These are phyloP conservation scores for Hirschfeldia incana DNA, from an alignment of 345 rosid species.

Conservation along the genomic window DNA sequence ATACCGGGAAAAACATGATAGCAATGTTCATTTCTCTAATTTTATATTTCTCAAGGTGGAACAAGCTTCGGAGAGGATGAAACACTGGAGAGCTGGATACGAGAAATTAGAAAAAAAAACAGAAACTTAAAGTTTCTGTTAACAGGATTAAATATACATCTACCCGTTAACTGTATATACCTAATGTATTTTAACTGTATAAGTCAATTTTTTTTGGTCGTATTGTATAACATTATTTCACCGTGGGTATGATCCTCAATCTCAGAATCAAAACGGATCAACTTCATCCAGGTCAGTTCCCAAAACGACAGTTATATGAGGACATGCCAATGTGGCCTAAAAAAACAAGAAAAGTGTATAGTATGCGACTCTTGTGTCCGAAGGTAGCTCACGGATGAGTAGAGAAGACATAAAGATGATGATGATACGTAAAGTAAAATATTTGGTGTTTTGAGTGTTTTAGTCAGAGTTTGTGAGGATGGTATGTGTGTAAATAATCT, in stretches of 20 bases:
- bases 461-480: conserved; percentile 10
- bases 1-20: background rate
- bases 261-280: conserved; percentile 46
- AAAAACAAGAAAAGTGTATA: background rate
- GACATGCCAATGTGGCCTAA: background rate
- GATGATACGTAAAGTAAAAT: background rate
- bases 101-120: conserved; percentile 26
- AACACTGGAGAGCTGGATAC: conserved; percentile 55
- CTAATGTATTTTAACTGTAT: conserved; percentile 1
- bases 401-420: background rate
- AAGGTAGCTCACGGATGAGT: conserved; percentile 4
- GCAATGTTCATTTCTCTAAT: background rate
- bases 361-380: conserved; percentile 1
- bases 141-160: background rate
- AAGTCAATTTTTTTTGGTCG: background rate
- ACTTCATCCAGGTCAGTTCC: conserved; percentile 53
- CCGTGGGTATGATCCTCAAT: background rate
- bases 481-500: conserved; percentile 22
- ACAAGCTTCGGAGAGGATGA: conserved; percentile 71
- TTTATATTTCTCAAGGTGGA: conserved; percentile 51
- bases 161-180: conserved; percentile 2
- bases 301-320: conserved; percentile 43
- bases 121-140: background rate
- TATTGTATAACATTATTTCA: background rate
- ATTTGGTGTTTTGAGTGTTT: conserved; percentile 6